A percentile compares a stretch with the other conserved stretches of the same genome.
These are phyloP conservation scores for Stylonectria norvegica DNA, from an alignment of 2,329 filamentous ascomycete species.

Conservation along the genomic window DNA sequence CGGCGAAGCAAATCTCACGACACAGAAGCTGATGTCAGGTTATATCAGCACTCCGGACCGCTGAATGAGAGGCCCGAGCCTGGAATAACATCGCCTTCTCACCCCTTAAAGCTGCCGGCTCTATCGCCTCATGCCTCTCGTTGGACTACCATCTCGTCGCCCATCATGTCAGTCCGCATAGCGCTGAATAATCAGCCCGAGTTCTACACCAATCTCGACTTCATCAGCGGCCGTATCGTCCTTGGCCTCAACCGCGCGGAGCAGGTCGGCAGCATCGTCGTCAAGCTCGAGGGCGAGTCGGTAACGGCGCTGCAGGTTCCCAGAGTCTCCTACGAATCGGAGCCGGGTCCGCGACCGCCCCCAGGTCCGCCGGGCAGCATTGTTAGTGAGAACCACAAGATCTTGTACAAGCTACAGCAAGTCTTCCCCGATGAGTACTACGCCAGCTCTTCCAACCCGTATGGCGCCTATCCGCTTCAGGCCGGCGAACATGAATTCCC, in stretches of 20 bases:
- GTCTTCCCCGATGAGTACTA: slow-evolving; percentile 64
- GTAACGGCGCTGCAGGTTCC: slow-evolving; percentile 60
- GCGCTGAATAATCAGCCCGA: slow-evolving; percentile 62
- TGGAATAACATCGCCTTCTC: no score
- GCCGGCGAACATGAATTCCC: slow-evolving; percentile 72
- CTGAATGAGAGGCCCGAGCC: no score
- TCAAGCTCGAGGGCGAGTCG: slow-evolving; percentile 81
- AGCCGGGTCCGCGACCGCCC: slow-evolving; percentile 31
- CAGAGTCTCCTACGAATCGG: slow-evolving; percentile 41
- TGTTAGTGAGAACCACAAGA: slow-evolving; percentile 62
- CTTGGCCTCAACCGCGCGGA: slow-evolving; percentile 62
- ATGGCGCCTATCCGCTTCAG: slow-evolving; percentile 56
- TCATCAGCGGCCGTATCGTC: slow-evolving; percentile 60
- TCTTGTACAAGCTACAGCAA: slow-evolving; percentile 69
- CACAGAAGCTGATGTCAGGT: slow-evolving; percentile 2
- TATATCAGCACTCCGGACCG: slow-evolving; percentile 8
- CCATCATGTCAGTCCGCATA: slow-evolving; percentile 63
- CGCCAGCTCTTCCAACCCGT: slow-evolving; percentile 37
- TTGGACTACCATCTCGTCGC: slow-evolving; percentile 5
- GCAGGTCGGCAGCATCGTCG: slow-evolving; percentile 67
- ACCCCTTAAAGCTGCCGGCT: no score
- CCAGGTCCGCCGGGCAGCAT: slow-evolving; percentile 40
- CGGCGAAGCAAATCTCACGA: slow-evolving; percentile 9
- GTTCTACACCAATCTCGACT: slow-evolving; percentile 78
- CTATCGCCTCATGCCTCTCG: slow-evolving; percentile 9